Base-by-base conservation (phyloP, 2,329 filamentous ascomycete genomes). In the Ophiostoma sp. region DNA sequence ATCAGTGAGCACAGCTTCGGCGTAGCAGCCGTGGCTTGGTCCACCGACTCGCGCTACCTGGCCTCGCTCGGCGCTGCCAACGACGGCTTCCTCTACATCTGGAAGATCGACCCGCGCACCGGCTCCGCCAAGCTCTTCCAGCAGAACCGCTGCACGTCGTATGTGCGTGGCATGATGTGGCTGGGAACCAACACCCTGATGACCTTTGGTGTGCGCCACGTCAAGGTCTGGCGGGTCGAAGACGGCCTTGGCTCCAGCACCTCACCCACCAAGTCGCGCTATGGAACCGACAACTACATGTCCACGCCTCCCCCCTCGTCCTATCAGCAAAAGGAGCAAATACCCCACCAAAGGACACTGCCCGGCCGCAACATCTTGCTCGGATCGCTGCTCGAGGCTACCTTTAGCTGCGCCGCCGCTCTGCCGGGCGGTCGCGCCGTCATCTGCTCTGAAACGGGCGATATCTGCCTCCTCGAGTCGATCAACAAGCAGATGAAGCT, bases 1-100 rank as follows among this genome's bases (percentile, higher is more conserved):
- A 87, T 99, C 70, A 91, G 88, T 69, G 95, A 99, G 77, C 95
- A 99, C 79, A 90, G 88, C 0, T 96, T 92, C 78, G 95, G 95
- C 7, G 93, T 99, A 41, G 90, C 89, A 71, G 91, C 91, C 48
- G 87, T 99, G 44, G 90, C 93, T 1, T 99, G 96, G 85, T 97
- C 94, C 72, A 85, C 90, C 0, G 92, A 97, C 78, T 92, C 91
- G 15, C 90, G 86, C 73, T 96, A 90, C 78, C 85, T 99, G 44
- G 95, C 95, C 2, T 96, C 93, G 27, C 84, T 99, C 15, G 95
- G 95, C 36, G 87, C 90, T 23, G 86, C 91, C 70, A 97, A 97
- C 77, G 95, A 99, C 79, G 94, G 94, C 0, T 98, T 96, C 77
- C 83, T 99, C 27, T 96, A 94, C 77, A 85, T 98, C 36, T 98